Conservation (phyloP, 1,139 yeast genomes). For the Magnusiomyces suaveolens region DNA sequence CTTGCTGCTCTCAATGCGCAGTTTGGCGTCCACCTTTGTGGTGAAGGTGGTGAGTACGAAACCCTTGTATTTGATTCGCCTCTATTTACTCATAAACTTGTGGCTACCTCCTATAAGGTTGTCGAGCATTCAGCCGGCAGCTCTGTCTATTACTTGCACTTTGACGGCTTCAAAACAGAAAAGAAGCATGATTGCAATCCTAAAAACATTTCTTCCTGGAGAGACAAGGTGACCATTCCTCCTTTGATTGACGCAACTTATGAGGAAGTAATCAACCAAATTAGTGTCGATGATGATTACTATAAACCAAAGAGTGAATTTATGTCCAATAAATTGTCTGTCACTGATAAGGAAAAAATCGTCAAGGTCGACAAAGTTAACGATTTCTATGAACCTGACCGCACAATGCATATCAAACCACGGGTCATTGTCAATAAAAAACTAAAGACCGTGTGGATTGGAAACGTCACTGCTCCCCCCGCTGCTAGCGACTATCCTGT, state of each 20-base stretch:
- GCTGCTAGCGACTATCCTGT: conserved; percentile 3
- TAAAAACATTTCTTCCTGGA: conserved; percentile 23
- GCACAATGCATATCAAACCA: conserved; percentile 4
- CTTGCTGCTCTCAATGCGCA: conserved; percentile 47
- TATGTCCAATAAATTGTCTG: not conserved
- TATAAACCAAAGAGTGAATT: not conserved
- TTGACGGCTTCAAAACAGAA: conserved; percentile 33
- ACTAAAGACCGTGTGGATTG: conserved; percentile 1
- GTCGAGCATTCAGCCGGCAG: conserved; percentile 44
- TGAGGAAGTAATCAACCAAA: conserved; percentile 28
- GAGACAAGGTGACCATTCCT: conserved; percentile 34
- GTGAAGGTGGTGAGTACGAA: conserved; percentile 98
- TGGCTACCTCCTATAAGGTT: conserved; percentile 37
- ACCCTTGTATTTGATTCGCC: conserved; percentile 87
- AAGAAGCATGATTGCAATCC: conserved; percentile 29
- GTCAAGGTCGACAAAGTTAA: not conserved
- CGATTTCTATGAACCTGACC: not conserved
- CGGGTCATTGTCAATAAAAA: conserved; percentile 1
- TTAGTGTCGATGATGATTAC: not conserved
- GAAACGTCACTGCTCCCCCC: conserved; percentile 3
- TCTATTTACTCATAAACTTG: conserved; percentile 52
- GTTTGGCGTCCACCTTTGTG: conserved; percentile 88
- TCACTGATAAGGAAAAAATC: not conserved
- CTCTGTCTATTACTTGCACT: conserved; percentile 56
- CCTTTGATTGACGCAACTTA: conserved; percentile 45